These are phyloP conservation scores for Delonix regia DNA, from an alignment of 306 rosid species.

Conservation along the genomic window DNA sequence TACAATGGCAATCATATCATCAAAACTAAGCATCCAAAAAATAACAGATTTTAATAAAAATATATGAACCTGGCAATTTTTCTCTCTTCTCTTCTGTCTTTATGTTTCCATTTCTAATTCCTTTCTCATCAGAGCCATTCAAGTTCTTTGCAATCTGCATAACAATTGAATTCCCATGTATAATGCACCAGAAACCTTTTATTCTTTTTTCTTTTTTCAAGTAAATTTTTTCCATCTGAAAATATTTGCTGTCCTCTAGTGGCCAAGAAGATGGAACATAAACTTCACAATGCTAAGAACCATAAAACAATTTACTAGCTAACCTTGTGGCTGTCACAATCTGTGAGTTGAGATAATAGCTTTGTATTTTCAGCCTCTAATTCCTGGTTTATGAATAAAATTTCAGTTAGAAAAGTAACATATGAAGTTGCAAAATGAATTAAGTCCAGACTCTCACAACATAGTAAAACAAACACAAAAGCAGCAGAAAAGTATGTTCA, in stretches of 20 bases:
- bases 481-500: conserved; percentile 10
- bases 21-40: not conserved
- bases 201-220: not conserved
- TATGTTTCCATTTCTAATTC: conserved; percentile 24
- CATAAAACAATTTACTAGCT: conserved; percentile 20
- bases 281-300: conserved; percentile 6
- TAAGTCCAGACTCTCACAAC: conserved; percentile 2
- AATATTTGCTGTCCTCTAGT: not conserved
- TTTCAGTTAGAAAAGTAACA: conserved; percentile 23
- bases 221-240: not conserved
- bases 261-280: conserved; percentile 17
- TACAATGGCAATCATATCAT: not conserved
- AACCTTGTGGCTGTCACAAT: conserved; percentile 59
- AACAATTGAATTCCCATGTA: conserved; percentile 33
- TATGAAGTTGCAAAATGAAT: not conserved
- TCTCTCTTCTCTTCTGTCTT: conserved; percentile 45
- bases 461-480: not conserved
- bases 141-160: conserved; percentile 57
- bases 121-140: conserved; percentile 35
- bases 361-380: conserved; percentile 68
- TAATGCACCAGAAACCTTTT: conserved; percentile 9
- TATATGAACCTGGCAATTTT: conserved; percentile 47
- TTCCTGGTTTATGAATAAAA: conserved; percentile 49
- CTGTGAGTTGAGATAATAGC: conserved; percentile 61
- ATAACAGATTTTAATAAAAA: not conserved